A percentile compares a stretch with the other conserved stretches of the same genome.
Conservation (phyloP, 2,329 filamentous ascomycete genomes). For the Emmonsia crescens region DNA sequence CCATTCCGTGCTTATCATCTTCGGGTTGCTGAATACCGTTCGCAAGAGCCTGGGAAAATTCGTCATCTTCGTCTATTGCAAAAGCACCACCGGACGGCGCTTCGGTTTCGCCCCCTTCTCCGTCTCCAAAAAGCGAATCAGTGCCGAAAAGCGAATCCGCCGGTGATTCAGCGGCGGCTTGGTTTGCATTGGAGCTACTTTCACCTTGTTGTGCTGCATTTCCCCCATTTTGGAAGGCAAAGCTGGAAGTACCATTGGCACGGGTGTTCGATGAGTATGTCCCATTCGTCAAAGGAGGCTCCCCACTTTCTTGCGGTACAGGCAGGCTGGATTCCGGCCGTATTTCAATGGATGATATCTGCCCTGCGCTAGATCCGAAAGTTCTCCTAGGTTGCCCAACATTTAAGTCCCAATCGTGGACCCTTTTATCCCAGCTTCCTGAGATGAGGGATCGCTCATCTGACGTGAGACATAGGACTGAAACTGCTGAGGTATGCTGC, state of each 20-base stretch:
- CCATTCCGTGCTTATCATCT: conserved; percentile 30
- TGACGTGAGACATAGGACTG: conserved; percentile 66
- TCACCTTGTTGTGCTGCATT: conserved; percentile 10
- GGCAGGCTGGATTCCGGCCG: conserved; percentile 65
- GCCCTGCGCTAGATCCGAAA: conserved; percentile 67
- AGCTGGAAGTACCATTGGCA: conserved; percentile 47
- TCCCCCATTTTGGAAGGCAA: conserved; percentile 32
- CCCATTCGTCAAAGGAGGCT: conserved; percentile 44
- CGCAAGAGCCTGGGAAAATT: conserved; percentile 65
- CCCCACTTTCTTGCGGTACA: conserved; percentile 60
- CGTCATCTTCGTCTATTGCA: conserved; percentile 72
- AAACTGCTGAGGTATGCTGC: conserved; percentile 83
- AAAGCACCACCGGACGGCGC: conserved; percentile 50
- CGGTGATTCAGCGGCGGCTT: conserved; percentile 52
- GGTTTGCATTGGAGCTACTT: conserved; percentile 33
- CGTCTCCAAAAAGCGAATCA: conserved; percentile 83
- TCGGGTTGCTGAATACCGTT: conserved; percentile 46
- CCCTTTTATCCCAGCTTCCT: conserved; percentile 91
- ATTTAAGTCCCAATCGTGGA: conserved; percentile 91
- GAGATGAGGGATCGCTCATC: conserved; percentile 83
- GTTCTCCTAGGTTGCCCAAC: conserved; percentile 64
- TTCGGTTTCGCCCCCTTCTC: conserved; percentile 44
- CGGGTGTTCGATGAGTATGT: conserved; percentile 70
- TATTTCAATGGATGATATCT: conserved; percentile 81
- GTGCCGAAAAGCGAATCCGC: conserved; percentile 76